Evolutionary conservation across 2,329 filamentous ascomycete genomes (phyloP), one percentile per base, ranked within the genome.

Genomic region (Claviceps quebecensis): DNA sequence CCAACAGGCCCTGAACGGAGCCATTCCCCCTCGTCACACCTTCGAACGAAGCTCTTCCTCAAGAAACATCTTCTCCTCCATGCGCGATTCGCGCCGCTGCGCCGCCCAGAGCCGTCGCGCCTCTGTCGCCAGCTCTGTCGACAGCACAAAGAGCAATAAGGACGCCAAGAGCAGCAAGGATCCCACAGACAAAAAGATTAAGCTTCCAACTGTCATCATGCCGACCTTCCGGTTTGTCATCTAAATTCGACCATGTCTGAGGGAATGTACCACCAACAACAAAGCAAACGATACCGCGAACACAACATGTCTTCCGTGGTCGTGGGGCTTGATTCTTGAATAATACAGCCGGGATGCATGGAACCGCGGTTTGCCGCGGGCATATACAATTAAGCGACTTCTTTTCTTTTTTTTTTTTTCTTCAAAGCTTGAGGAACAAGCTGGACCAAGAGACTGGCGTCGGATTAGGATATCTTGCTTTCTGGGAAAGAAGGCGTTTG

Each of bases 221-320:
- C 53, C 53, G 17, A 34, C 43, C 26, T 50, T 54, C 36, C 51
- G 51, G 44, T 53, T 43, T 47, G 46, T 50, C 52, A 53, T 49
- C 43, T 56, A 22, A 6, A 23, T 29, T 47, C 17, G 14, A 5
- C 1, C 4, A n/a, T 5, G 14, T 11, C 29, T 14, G 7, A 1
- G 14, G 14, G 5, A 14, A 39, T n/a, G 1, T 39, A 39, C 37
- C 14, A 39, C 7, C 14, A 39, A 6, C 14, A n/a, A 39, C 37
- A 39, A 16, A 39, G 5, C 8, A 34, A 34, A 34, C 29, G 9
- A 34, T 4, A 11, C 8, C 29, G 29, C 29, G 29, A 34, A 34
- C 9, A 34, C 29, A 34, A 34, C 1, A 34, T 34, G 29, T 34
- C 29, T 34, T 11, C 29, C 4, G 29, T 11, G 29, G 29, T 34